Percentiles rank a stretch among this genome's conserved stretches.
Conservation (phyloP, 306 rosid genomes). For the Cucurbita argyrosperma region DNA sequence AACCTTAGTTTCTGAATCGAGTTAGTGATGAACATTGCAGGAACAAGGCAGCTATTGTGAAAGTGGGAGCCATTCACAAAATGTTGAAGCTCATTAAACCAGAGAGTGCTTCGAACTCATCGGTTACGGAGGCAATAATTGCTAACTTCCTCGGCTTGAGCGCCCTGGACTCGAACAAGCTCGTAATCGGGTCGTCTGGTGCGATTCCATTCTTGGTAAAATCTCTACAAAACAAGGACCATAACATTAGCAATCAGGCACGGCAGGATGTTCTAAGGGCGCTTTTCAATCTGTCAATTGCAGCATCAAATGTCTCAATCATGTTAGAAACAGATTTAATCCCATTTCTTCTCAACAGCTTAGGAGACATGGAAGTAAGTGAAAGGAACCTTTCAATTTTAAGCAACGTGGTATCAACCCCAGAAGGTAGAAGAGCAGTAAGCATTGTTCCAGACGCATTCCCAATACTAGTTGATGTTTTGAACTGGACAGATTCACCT, state of each 20-base stretch:
- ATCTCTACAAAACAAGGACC: slow-evolving; percentile 27
- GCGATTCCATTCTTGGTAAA: slow-evolving; percentile 72
- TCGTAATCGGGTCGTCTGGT: slow-evolving; percentile 81
- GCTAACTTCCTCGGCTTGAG: slow-evolving; percentile 93
- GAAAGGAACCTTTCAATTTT: slow-evolving; percentile 63
- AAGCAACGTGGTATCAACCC: slow-evolving; percentile 56
- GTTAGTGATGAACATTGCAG: slow-evolving; percentile 18
- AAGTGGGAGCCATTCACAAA: slow-evolving; percentile 80
- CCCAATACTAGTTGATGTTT: slow-evolving; percentile 47
- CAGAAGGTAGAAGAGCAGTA: slow-evolving; percentile 76
- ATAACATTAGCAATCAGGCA: slow-evolving; percentile 35
- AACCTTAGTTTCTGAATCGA: neutral
- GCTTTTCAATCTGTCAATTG: slow-evolving; percentile 73
- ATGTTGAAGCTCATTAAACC: slow-evolving; percentile 72
- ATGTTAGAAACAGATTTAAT: slow-evolving; percentile 65
- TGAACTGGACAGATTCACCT: slow-evolving; percentile 84
- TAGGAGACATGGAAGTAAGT: slow-evolving; percentile 86
- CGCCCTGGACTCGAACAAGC: slow-evolving; percentile 81
- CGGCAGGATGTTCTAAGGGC: slow-evolving; percentile 82
- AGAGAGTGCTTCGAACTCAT: slow-evolving; percentile 27
- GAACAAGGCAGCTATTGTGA: slow-evolving; percentile 82
- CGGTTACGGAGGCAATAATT: slow-evolving; percentile 63
- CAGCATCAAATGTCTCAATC: slow-evolving; percentile 38
- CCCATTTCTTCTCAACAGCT: slow-evolving; percentile 26
- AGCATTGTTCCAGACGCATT: slow-evolving; percentile 39